Conservation (phyloP, 192 early-diverging fungal genomes). For the Coemansia sp. region DNA sequence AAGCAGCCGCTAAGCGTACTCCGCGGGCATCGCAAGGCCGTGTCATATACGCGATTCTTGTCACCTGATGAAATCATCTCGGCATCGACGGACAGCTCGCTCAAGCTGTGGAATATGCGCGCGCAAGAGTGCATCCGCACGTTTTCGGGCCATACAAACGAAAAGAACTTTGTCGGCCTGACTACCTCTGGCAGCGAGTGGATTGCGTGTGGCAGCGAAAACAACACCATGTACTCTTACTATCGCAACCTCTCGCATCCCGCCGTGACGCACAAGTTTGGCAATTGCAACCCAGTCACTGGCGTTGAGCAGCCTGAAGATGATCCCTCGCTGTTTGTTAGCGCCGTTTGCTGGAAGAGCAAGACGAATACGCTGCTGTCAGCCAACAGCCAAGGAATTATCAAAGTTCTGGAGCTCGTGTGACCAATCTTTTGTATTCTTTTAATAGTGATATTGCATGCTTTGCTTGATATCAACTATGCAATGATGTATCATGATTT, state of each 20-base stretch:
- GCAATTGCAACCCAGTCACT: slow-evolving; percentile 67
- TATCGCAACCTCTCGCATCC: slow-evolving; percentile 74
- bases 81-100: slow-evolving; percentile 89
- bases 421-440: slow-evolving; percentile 27
- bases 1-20: slow-evolving; percentile 71
- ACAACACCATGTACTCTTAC: slow-evolving; percentile 87
- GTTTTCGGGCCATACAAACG: slow-evolving; percentile 86
- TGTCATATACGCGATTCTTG: slow-evolving; percentile 91
- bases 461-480: not conserved
- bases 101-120: slow-evolving; percentile 81
- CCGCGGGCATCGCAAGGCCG: slow-evolving; percentile 88
- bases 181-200: slow-evolving; percentile 74
- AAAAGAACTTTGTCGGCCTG: slow-evolving; percentile 97
- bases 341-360: slow-evolving; percentile 90
- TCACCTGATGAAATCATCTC: slow-evolving; percentile 79
- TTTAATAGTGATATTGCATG: not conserved
- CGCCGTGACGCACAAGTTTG: slow-evolving; percentile 76
- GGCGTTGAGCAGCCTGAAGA: slow-evolving; percentile 60
- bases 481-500: not conserved
- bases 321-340: slow-evolving; percentile 82
- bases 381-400: slow-evolving; percentile 88
- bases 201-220: slow-evolving; percentile 93
- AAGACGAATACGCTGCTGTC: slow-evolving; percentile 74
- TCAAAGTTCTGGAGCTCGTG: slow-evolving; percentile 78
- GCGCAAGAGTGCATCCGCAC: slow-evolving; percentile 65